Evolutionary conservation across 169 alveolate species (phyloP).

Genomic region (Plasmodium vinckei): DNA sequence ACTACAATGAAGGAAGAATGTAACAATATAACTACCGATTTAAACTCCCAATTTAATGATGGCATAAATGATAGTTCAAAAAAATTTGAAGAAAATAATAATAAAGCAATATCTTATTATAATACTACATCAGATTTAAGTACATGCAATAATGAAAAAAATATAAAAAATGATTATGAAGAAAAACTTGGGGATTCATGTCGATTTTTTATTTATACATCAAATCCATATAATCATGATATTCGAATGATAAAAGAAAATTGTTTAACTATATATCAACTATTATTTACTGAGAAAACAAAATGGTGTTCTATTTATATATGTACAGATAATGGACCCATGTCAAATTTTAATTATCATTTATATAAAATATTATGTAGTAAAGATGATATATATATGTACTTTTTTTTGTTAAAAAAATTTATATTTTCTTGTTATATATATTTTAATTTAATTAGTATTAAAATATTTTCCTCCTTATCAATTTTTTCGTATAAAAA

Average conservation of each 20-base stretch:
- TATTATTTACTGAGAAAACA: slow-evolving; percentile 28
- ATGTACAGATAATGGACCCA: slow-evolving; percentile 57
- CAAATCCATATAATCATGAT: slow-evolving; percentile 39
- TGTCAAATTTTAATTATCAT: slow-evolving; percentile 72
- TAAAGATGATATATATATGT: slow-evolving; percentile 55
- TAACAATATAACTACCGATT: too few species aligned
- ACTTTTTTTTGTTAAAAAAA: slow-evolving; percentile 45
- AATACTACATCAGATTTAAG: not conserved
- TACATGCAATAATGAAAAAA: not conserved
- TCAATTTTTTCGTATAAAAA: not conserved
- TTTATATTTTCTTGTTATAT: slow-evolving; percentile 61
- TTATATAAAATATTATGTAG: slow-evolving; percentile 58
- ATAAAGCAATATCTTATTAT: not conserved
- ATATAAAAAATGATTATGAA: slow-evolving; percentile 18
- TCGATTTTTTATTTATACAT: slow-evolving; percentile 40
- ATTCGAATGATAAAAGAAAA: slow-evolving; percentile 53
- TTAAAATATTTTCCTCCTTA: slow-evolving; percentile 26
- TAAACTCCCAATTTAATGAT: too few species aligned
- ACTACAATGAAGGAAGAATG: too few species aligned
- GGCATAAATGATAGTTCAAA: not conserved
- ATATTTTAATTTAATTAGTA: slow-evolving; percentile 57
- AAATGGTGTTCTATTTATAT: slow-evolving; percentile 62
- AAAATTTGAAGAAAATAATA: not conserved
- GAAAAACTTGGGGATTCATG: slow-evolving; percentile 41
- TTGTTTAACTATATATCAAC: slow-evolving; percentile 45